Evolutionary conservation across 371 early-diverging fungal species (phyloP), one percentile per base, ranked within the genome.

Genomic region (Ordospora colligata): DNA sequence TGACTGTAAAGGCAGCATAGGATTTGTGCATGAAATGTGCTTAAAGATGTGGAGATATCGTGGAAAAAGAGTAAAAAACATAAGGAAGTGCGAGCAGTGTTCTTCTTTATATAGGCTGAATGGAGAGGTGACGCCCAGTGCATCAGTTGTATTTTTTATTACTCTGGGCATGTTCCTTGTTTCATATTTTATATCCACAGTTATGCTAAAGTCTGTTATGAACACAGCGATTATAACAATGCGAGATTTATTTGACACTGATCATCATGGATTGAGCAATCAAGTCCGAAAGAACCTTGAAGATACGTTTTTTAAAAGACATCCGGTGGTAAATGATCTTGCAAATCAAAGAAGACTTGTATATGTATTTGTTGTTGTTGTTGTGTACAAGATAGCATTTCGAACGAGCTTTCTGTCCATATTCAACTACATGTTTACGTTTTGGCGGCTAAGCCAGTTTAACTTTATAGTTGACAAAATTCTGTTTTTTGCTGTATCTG

Each of bases 51-150:
- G 86, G 86, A 75, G 83, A 69, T 82, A 71, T 53, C 77, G 75
- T 43, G 78, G 80, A 23, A 83, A 84, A 69, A 21, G 23, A 23
- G 42, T 83, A 23, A 47, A 63, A 17, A 76, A 82, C 63, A 80
- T 81, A 37, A 82, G 80, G 53, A 75, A 73, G 27, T 86, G 86
- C 52, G 82, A 83, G 49, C 83, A 83, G 64, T 86, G 86, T 58
- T 73, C 49, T 50, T 63, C 46, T 10, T 52, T 69, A 51, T 86
- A 86, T 46, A 70, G 17, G 9, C 64, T 83, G 11, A 75, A 80
- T 53, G 76, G 73, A n/a, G 85, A 85, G 17, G 32, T 43, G 49
- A n/a, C 44, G 8, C 79, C 79, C 2, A 14, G 67, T 19, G 73
- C 45, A 40, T 66, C 58, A 42, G 42, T 73, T 4, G 66, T 80